Conservation (phyloP, 2,329 filamentous ascomycete species). For the Lasiodiplodia theobromae region DNA sequence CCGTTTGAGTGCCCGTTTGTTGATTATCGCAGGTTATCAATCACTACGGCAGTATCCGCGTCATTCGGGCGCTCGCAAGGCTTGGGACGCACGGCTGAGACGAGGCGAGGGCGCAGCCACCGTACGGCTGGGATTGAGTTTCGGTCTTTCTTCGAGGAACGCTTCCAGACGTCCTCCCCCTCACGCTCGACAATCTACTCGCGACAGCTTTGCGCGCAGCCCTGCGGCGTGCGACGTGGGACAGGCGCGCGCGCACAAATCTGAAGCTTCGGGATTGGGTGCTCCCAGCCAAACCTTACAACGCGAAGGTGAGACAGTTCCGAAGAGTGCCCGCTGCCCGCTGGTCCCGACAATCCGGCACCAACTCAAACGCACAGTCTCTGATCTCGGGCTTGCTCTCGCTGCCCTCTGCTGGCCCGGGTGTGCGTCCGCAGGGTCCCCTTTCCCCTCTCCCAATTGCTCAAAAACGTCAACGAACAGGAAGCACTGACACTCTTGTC, state of each 20-base stretch:
- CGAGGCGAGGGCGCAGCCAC: not conserved
- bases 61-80: too few species aligned
- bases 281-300: not conserved
- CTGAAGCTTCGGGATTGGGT: not conserved
- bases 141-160: not conserved
- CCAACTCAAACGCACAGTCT: not conserved
- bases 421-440: not conserved
- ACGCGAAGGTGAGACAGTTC: not conserved
- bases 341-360: not conserved
- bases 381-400: constrained; percentile 7
- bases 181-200: not conserved
- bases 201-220: not conserved
- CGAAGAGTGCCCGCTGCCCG: not conserved
- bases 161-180: not conserved
- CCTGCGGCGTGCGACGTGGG: not conserved
- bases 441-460: not conserved
- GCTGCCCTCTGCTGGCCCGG: not conserved
- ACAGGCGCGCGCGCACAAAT: not conserved
- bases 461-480: constrained; percentile 9
- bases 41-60: not conserved
- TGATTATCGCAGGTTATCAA: not conserved
- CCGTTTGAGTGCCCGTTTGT: not conserved
- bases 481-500: constrained; percentile 15
- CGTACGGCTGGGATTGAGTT: not conserved
- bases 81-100: not conserved